Evolutionary conservation across 495 filamentous ascomycete species (phyloP), one percentile per base, ranked within the genome.

Genomic region (Annulohypoxylon moriforme): DNA sequence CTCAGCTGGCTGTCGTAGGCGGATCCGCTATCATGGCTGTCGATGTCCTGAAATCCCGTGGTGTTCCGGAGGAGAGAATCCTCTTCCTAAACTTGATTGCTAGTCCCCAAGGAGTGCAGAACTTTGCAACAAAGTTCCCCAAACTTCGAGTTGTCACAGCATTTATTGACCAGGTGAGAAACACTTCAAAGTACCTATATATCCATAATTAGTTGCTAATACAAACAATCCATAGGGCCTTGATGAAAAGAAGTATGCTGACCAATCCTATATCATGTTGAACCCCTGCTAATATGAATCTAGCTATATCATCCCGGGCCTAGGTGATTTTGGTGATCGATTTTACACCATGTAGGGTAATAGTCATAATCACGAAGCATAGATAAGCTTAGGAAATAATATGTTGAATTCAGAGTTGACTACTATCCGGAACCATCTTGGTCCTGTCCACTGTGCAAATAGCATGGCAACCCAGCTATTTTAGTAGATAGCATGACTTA

Each of bases 21-120:
- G 96, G 96, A 46, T 98, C 94, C 24, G 96, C 96, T 14, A 96
- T 94, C 24, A 94, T 99, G 90, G 96, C 96, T 13, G 94, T 98
- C 7, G 94, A 98, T 64, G 92, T 97, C 3, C 83, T 99, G 64
- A 96, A 89, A 69, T 90, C 90, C 9, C 89, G 90, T 66, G 96
- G 96, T 25, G 96, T 99, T 5, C 94, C 95, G 3, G 96, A 98
- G 79, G 92, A 98, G 72, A 90, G 91, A 38, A 98, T 99, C 65
- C 85, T 98, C 31, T 99, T 99, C 81, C 84, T 99, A 34, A 99
- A 99, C 77, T 82, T 99, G 40, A 97, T 99, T 75, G 96, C 96
- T 14, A 97, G 94, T 75, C 96, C 96, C 0, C 90, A 97, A 68
- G 96, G 96, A 13, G 92, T 97, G 73, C 88, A 87, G 59, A 93